Evolutionary conservation across 148 eudicot genomes (phyloP), one percentile per base, ranked within the genome.

Genomic region (Polygonum maritimum): DNA sequence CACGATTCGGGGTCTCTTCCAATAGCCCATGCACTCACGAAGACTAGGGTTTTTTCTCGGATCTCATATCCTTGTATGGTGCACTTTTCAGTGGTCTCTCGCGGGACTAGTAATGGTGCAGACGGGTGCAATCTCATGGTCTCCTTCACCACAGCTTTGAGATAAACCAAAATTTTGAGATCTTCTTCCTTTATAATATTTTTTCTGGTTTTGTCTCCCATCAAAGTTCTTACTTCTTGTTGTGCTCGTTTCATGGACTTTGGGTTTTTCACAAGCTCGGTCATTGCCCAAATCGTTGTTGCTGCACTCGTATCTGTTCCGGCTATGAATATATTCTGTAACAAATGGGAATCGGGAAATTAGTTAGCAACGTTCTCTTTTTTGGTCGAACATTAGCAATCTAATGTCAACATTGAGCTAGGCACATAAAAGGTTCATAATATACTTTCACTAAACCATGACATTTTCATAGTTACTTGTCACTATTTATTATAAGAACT

Each of bases 121-220:
- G 78, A 44, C 0, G 87, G 89, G 74, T 84, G 79, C 60, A 86
- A 15, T 51, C 89, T 75, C 6, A 84, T 36, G 0, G 85, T 77
- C 73, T 83, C 88, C 49, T 81, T 86, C 8, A 86, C 67, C n/a
- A 79, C 84, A 0, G 86, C 84, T 44, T 75, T 79, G 58, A 54
- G 58, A n/a, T 54, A 54, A 8, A 19, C 69, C 6, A 82, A 73
- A 2, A 79, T 73, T 35, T 62, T 7, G 4, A 80, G 41, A 19
- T 84, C 80, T 7, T 78, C 78, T 44, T 82, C 85, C 22, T 71
- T 78, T 2, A 84, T 73, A 11, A 18, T 21, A 57, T 5, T 76
- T 76, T 5, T n/a, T n/a, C n/a, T 54, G 74, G 31, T 2, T 57
- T 57, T 57, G 13, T 57, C 21, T 57, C 11, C 31, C 4, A 57